phyloP scores from a whole-genome alignment of 768 basidiomycete species.

The Podaxis sp. region DNA sequence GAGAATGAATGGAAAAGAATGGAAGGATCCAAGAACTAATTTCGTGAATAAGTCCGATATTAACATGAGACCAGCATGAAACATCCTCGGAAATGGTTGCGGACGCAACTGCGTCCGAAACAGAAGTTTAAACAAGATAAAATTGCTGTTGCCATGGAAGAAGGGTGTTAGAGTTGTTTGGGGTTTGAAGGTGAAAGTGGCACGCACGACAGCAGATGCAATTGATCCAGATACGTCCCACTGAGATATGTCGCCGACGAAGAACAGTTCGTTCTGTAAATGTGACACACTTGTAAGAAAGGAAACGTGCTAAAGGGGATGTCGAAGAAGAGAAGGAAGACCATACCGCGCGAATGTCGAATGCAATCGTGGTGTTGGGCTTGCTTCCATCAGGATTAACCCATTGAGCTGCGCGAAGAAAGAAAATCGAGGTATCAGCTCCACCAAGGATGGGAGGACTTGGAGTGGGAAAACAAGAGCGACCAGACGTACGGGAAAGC shows the following conservation, averaged over 20 bases:
- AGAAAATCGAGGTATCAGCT: not conserved
- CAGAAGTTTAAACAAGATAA: constrained; percentile 20
- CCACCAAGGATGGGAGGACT: not conserved
- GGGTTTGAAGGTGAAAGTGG: not conserved
- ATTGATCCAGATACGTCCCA: constrained; percentile 35
- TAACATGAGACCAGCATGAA: not conserved
- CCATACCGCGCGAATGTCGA: constrained; percentile 33
- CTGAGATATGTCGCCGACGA: constrained; percentile 41
- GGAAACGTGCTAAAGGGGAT: not conserved
- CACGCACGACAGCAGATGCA: constrained; percentile 36
- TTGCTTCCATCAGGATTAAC: constrained; percentile 43
- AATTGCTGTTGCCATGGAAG: constrained; percentile 18
- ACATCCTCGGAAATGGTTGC: not conserved
- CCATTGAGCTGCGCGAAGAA: constrained; percentile 37
- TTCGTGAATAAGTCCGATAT: not conserved
- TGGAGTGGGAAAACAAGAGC: not conserved
- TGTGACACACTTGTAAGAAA: not conserved
- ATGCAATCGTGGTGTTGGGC: constrained; percentile 38
- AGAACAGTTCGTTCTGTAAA: constrained; percentile 37
- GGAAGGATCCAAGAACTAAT: too few species aligned
- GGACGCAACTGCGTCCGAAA: not conserved
- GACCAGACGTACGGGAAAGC: constrained; percentile 35
- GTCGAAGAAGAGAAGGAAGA: not conserved
- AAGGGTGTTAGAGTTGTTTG: not conserved
- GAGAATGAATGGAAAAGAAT: too few species aligned